Conservation (phyloP, 2,329 filamentous ascomycete species). For the Colletotrichum sp. region DNA sequence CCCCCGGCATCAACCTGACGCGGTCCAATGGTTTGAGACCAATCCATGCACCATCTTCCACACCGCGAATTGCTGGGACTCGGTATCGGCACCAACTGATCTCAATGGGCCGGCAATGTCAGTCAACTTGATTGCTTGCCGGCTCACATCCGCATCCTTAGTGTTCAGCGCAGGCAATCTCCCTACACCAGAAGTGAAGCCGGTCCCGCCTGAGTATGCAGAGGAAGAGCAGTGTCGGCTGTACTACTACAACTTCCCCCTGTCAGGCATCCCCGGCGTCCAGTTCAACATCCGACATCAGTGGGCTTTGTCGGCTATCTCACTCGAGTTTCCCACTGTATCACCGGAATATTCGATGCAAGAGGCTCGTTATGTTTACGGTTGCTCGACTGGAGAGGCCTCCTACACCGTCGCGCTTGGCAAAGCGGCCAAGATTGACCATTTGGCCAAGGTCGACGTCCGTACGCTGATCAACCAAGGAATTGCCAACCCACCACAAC, state of each 20-base stretch:
- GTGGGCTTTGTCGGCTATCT: constrained; percentile 67
- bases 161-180: constrained; percentile 71
- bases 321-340: constrained; percentile 72
- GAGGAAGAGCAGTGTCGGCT: constrained; percentile 72
- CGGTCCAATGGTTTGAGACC: constrained; percentile 71
- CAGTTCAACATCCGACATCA: constrained; percentile 58
- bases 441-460: constrained; percentile 66
- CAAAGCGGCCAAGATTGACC: constrained; percentile 69
- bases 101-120: constrained; percentile 27
- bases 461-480: constrained; percentile 58
- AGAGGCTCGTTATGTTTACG: constrained; percentile 66
- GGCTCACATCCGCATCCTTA: constrained; percentile 68
- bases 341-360: constrained; percentile 61
- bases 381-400: constrained; percentile 64
- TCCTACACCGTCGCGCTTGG: constrained; percentile 66
- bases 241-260: constrained; percentile 70
- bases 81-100: constrained; percentile 21
- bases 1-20: constrained; percentile 61
- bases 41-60: constrained; percentile 74
- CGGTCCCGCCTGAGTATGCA: constrained; percentile 37
- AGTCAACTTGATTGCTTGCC: constrained; percentile 70
- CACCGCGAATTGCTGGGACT: constrained; percentile 74
- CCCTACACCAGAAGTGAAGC: constrained; percentile 47
- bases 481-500: constrained; percentile 44
- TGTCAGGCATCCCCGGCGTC: constrained; percentile 30